A percentile compares a stretch with the other conserved stretches of the same genome.
Conservation (phyloP, 2,329 filamentous ascomycete genomes). For the Ampelomyces quisqualis region DNA sequence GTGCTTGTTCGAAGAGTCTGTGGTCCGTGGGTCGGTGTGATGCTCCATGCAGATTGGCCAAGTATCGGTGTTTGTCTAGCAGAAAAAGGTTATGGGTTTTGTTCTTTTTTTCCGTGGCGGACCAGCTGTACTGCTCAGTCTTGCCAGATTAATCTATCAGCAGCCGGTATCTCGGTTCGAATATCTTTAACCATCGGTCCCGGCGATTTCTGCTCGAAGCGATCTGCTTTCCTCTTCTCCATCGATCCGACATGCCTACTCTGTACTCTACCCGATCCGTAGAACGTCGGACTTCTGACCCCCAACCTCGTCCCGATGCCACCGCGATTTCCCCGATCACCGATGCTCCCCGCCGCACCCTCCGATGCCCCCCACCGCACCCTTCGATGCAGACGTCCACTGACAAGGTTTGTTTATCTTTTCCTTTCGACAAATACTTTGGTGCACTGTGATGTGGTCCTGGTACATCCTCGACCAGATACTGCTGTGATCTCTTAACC, state of each 20-base stretch:
- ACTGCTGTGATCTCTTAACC: too few species aligned
- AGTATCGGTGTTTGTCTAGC: slow-evolving; percentile 27
- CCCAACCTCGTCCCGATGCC: slow-evolving; percentile 11
- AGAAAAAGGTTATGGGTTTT: slow-evolving; percentile 27
- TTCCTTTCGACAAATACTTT: too few species aligned
- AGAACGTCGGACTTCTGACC: slow-evolving; percentile 33
- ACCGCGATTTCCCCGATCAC: slow-evolving; percentile 13
- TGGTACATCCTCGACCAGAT: too few species aligned
- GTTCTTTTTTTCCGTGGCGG: slow-evolving; percentile 27
- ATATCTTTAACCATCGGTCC: slow-evolving; percentile 38
- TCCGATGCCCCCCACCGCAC: neutral
- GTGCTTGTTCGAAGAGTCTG: slow-evolving; percentile 17
- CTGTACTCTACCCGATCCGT: slow-evolving; percentile 44
- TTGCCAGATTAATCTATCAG: slow-evolving; percentile 40
- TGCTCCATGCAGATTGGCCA: slow-evolving; percentile 22
- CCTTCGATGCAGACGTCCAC: slow-evolving; percentile 2
- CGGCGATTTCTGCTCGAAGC: slow-evolving; percentile 40
- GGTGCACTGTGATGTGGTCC: too few species aligned
- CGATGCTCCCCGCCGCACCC: neutral
- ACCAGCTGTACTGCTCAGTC: slow-evolving; percentile 25
- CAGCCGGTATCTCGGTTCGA: slow-evolving; percentile 38
- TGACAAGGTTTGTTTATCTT: slow-evolving; percentile 1
- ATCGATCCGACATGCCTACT: slow-evolving; percentile 36
- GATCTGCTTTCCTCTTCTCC: slow-evolving; percentile 36
- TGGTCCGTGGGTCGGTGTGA: too few species aligned